Conservation (phyloP, 2,329 filamentous ascomycete species). For the Leptographium flavum region DNA sequence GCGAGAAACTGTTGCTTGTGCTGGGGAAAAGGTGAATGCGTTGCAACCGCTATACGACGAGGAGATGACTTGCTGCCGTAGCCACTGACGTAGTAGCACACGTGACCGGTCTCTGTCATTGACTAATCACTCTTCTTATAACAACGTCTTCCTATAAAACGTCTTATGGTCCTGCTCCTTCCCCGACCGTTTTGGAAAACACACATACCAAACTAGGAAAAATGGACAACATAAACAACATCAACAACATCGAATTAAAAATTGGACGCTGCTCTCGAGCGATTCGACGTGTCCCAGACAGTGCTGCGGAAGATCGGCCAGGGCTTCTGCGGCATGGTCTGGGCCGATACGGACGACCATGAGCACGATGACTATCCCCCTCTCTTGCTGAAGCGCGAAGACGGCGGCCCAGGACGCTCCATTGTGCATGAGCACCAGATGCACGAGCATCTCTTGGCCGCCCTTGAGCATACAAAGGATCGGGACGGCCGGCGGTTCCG, state of each 20-base stretch:
- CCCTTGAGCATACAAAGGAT: neutral
- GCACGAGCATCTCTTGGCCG: neutral
- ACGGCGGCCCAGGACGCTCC: conserved; percentile 2
- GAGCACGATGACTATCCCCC: neutral
- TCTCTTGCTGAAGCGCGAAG: conserved; percentile 2
- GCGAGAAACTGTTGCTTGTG: too few relatives aligned
- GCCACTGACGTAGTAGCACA: too few relatives aligned
- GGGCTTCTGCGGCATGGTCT: conserved; percentile 3
- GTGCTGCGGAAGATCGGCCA: conserved; percentile 2
- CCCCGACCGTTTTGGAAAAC: too few relatives aligned
- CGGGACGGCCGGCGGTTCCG: neutral
- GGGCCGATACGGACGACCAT: neutral
- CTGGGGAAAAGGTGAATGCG: too few relatives aligned
- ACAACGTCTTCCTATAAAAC: too few relatives aligned
- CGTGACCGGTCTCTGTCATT: too few relatives aligned
- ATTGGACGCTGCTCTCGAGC: neutral
- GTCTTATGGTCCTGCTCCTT: too few relatives aligned
- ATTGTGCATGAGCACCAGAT: neutral
- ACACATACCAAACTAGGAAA: too few relatives aligned
- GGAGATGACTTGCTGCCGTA: too few relatives aligned
- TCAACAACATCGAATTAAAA: too few relatives aligned
- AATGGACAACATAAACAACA: neutral
- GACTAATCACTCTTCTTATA: too few relatives aligned
- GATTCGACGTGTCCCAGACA: neutral
- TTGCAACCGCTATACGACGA: too few relatives aligned